Conservation (phyloP, 164 flowering plant genomes). For the Chimonanthus salicifolius region DNA sequence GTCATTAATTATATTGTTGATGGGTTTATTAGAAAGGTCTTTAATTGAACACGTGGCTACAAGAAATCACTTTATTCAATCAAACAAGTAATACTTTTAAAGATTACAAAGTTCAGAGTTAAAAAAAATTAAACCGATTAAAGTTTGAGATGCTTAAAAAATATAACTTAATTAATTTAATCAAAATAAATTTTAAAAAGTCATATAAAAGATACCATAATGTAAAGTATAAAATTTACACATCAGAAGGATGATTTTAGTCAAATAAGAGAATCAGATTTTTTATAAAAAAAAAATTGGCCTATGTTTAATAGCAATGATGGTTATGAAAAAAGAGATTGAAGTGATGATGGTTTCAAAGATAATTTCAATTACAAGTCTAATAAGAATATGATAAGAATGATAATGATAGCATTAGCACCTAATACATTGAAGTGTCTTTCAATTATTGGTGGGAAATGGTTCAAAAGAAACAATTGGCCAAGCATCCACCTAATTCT, state of each 20-base stretch:
- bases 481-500: constrained; percentile 1
- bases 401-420: not conserved
- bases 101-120: too few relatives aligned
- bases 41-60: too few relatives aligned
- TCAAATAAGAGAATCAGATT: not conserved
- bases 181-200: too few relatives aligned
- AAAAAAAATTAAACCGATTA: too few relatives aligned
- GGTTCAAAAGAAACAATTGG: not conserved
- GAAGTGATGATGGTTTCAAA: not conserved
- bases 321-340: not conserved
- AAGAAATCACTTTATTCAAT: too few relatives aligned
- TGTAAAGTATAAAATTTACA: not conserved
- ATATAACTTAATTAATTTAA: too few relatives aligned
- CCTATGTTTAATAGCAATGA: constrained; percentile 1
- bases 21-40: too few relatives aligned
- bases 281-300: not conserved
- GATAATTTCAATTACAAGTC: not conserved
- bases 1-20: too few relatives aligned
- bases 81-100: too few relatives aligned
- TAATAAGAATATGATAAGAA: not conserved
- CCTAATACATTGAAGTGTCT: not conserved
- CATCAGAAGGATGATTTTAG: not conserved
- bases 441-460: not conserved
- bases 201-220: too few relatives aligned
- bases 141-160: too few relatives aligned